Conservation (phyloP, 148 eudicot species). For the Fallopia convolvulus region DNA sequence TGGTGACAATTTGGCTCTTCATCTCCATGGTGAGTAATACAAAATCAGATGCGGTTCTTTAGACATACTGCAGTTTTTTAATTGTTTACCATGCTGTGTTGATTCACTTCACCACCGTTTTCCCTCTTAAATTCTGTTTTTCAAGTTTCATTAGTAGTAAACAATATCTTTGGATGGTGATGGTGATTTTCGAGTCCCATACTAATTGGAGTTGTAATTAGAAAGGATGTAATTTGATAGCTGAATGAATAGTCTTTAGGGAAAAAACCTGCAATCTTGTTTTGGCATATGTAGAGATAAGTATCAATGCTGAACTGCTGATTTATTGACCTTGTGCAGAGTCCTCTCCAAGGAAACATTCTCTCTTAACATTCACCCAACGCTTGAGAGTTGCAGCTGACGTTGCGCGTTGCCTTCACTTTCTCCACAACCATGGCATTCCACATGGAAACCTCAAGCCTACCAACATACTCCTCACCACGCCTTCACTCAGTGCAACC, state of each 20-base stretch:
- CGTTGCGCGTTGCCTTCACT: conserved; percentile 66
- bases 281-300: neutral
- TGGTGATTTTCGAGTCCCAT: too few species aligned
- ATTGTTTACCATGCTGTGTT: too few species aligned
- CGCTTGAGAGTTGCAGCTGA: conserved; percentile 65
- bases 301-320: neutral
- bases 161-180: too few species aligned
- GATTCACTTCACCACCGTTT: neutral
- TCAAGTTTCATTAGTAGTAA: neutral
- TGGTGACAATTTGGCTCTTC: conserved; percentile 88
- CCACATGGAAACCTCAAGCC: conserved; percentile 95
- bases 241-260: neutral
- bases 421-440: conserved; percentile 70
- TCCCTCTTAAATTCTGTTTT: neutral
- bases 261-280: neutral
- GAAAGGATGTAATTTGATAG: neutral
- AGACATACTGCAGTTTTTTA: neutral
- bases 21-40: conserved; percentile 72
- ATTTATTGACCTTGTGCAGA: conserved; percentile 35
- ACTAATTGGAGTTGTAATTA: too few species aligned
- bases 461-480: conserved; percentile 55
- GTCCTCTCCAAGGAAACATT: conserved; percentile 75
- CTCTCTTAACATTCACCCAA: conserved; percentile 64
- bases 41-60: neutral
- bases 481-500: conserved; percentile 35